Percentiles rank a stretch among this genome's conserved stretches.
Evolutionary conservation across 371 early-diverging fungal genomes (phyloP).

Genomic region (Mucor indicus): DNA sequence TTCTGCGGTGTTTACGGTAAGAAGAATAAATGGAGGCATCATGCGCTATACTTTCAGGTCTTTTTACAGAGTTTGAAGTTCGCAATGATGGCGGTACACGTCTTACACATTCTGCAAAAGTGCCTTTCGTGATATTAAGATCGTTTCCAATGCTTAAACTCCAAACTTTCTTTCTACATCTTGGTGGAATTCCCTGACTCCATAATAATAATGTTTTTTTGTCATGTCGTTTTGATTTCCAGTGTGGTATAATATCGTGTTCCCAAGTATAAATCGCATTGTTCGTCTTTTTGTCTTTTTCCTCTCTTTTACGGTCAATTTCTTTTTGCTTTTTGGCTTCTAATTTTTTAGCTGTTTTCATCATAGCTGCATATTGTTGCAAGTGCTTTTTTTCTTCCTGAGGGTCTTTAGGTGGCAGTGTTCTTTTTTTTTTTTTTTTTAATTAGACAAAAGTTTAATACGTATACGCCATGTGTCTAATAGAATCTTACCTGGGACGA

Average conservation of each 20-base stretch:
- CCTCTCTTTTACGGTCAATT: slow-evolving; percentile 19
- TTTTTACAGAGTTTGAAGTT: not conserved
- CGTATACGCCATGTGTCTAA: too few species aligned
- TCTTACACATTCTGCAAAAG: slow-evolving; percentile 13
- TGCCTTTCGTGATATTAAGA: slow-evolving; percentile 28
- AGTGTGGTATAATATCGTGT: slow-evolving; percentile 40
- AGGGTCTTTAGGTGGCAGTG: slow-evolving; percentile 49
- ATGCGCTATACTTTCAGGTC: not conserved
- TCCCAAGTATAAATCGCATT: slow-evolving; percentile 37
- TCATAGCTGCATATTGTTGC: slow-evolving; percentile 47
- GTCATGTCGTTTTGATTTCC: slow-evolving; percentile 34
- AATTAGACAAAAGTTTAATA: too few species aligned
- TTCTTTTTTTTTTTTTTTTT: slow-evolving; percentile 18
- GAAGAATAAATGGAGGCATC: not conserved
- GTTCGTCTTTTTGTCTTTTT: slow-evolving; percentile 28
- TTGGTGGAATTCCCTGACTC: slow-evolving; percentile 46
- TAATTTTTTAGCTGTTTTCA: slow-evolving; percentile 45
- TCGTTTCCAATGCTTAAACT: slow-evolving; percentile 40
- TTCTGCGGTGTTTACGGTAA: slow-evolving; percentile 22
- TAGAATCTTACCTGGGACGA: slow-evolving; percentile 44
- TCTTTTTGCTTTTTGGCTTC: slow-evolving; percentile 43
- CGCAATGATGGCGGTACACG: slow-evolving; percentile 11
- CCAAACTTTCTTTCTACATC: slow-evolving; percentile 47
- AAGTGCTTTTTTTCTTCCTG: slow-evolving; percentile 51
- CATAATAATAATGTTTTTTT: slow-evolving; percentile 33